A percentile compares a stretch with the other conserved stretches of the same genome.
Conservation (phyloP, 306 rosid species). For the Rosa chinensis region DNA sequence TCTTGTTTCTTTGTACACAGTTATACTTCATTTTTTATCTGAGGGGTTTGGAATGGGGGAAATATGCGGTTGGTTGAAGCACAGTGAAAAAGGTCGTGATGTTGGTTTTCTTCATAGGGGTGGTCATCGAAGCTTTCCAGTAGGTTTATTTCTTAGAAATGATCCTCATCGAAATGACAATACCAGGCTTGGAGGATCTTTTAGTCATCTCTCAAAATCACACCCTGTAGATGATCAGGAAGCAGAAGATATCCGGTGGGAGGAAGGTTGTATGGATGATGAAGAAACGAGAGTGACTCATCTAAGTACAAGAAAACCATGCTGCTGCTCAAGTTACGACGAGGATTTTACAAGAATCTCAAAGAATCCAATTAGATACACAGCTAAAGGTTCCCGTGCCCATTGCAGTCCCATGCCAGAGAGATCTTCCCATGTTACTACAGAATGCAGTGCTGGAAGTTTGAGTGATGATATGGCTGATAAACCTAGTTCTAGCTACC, state of each 20-base stretch:
- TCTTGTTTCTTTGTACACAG: conserved; percentile 86
- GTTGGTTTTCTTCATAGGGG: conserved; percentile 98
- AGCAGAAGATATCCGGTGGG: conserved; percentile 76
- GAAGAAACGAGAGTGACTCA: conserved; percentile 81
- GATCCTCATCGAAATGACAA: conserved; percentile 67
- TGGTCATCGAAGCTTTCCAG: conserved; percentile 81
- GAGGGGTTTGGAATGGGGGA: conserved; percentile 88
- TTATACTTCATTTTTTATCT: conserved; percentile 85
- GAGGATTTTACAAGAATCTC: conserved; percentile 62
- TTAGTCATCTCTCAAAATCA: conserved; percentile 66
- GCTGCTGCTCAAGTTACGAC: conserved; percentile 88
- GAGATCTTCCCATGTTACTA: conserved; percentile 75
- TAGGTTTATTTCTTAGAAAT: conserved; percentile 60
- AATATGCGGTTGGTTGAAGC: conserved; percentile 75
- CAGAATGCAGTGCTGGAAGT: conserved; percentile 82
- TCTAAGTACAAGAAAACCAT: conserved; percentile 76
- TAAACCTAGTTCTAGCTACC: conserved; percentile 90
- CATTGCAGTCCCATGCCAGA: conserved; percentile 72
- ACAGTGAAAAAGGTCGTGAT: conserved; percentile 56
- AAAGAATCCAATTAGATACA: conserved; percentile 62
- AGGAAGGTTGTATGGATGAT: conserved; percentile 93
- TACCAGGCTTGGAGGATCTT: conserved; percentile 95
- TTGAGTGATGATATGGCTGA: conserved; percentile 80
- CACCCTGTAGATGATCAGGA: conserved; percentile 59
- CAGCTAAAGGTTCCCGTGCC: conserved; percentile 63